Evolutionary conservation across 805 yeast species (phyloP).

Genomic region (Lipomyces anomalus): DNA sequence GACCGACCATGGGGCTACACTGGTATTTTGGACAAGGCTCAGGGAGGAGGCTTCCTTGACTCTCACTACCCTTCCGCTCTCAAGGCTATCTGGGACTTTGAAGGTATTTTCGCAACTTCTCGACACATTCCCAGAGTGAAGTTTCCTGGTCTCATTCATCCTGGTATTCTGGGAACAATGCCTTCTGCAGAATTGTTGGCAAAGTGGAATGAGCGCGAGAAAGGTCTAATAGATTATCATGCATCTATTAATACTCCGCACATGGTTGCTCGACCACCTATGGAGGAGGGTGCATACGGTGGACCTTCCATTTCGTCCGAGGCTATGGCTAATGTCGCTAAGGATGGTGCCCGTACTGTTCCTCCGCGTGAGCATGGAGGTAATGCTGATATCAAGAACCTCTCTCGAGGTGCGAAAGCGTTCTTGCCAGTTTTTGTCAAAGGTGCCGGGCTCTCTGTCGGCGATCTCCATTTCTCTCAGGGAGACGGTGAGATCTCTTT

Average conservation of each 20-base stretch:
- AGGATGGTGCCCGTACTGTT: constrained; percentile 46
- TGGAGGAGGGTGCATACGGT: constrained; percentile 36
- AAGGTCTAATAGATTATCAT: constrained; percentile 30
- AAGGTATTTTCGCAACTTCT: constrained; percentile 46
- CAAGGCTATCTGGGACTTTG: constrained; percentile 48
- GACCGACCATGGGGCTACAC: constrained; percentile 51
- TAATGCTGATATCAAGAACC: constrained; percentile 47
- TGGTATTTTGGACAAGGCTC: constrained; percentile 44
- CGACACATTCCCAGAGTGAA: constrained; percentile 47
- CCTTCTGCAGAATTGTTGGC: constrained; percentile 41
- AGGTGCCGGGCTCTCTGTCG: constrained; percentile 47
- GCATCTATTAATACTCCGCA: constrained; percentile 27
- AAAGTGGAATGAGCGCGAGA: constrained; percentile 45
- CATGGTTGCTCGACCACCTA: constrained; percentile 42
- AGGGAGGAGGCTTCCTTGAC: constrained; percentile 49
- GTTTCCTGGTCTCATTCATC: constrained; percentile 47
- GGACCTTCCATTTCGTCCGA: constrained; percentile 36
- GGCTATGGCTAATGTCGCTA: constrained; percentile 32
- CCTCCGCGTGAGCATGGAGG: constrained; percentile 47
- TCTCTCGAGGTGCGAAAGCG: constrained; percentile 45
- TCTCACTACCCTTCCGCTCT: constrained; percentile 46
- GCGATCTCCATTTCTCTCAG: constrained; percentile 48
- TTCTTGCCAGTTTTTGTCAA: constrained; percentile 44
- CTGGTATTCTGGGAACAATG: constrained; percentile 48
- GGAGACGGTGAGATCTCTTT: constrained; percentile 52